A percentile compares a stretch with the other conserved stretches of the same genome.
Evolutionary conservation across 2,329 filamentous ascomycete species (phyloP).

Genomic region (Acrodontium crateriforme): DNA sequence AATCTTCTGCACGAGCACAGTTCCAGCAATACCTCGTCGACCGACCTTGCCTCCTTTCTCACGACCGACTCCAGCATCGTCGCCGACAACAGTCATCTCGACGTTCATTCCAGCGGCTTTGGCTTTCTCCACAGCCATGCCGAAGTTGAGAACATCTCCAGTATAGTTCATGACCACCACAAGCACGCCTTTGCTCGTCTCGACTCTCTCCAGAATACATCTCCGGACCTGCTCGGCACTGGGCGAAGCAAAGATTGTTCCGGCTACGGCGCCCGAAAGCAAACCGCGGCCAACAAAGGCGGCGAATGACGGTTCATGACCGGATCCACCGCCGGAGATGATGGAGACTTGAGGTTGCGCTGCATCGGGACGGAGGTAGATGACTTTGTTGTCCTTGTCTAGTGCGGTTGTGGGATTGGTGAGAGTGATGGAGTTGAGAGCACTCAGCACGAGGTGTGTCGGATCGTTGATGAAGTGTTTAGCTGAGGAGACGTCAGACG

Average conservation of each 20-base stretch:
- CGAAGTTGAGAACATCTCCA: slow-evolving; percentile 68
- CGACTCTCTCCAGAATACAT: slow-evolving; percentile 60
- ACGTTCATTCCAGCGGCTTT: slow-evolving; percentile 62
- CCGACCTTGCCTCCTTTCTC: slow-evolving; percentile 81
- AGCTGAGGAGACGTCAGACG: no score
- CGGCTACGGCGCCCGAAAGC: slow-evolving; percentile 68
- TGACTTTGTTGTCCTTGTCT: slow-evolving; percentile 66
- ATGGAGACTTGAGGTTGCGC: slow-evolving; percentile 53
- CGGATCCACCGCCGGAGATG: slow-evolving; percentile 76
- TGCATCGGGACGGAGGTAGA: slow-evolving; percentile 56
- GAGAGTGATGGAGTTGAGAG: slow-evolving; percentile 62
- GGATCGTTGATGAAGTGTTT: slow-evolving; percentile 90
- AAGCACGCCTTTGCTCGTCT: slow-evolving; percentile 58
- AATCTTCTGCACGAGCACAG: slow-evolving; percentile 83
- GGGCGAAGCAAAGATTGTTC: slow-evolving; percentile 75
- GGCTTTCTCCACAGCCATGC: slow-evolving; percentile 85
- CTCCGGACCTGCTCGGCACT: slow-evolving; percentile 69
- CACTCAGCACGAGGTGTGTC: slow-evolving; percentile 60
- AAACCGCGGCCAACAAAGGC: slow-evolving; percentile 74
- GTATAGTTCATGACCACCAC: slow-evolving; percentile 78
- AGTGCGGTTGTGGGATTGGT: slow-evolving; percentile 75
- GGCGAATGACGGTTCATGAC: slow-evolving; percentile 80
- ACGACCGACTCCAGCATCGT: slow-evolving; percentile 82
- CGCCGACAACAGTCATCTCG: slow-evolving; percentile 83
- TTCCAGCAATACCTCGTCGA: slow-evolving; percentile 77